Percentiles rank a stretch among this genome's conserved stretches.
Conservation (phyloP, 78 protist species). For the Cavenderia fasciculata region DNA sequence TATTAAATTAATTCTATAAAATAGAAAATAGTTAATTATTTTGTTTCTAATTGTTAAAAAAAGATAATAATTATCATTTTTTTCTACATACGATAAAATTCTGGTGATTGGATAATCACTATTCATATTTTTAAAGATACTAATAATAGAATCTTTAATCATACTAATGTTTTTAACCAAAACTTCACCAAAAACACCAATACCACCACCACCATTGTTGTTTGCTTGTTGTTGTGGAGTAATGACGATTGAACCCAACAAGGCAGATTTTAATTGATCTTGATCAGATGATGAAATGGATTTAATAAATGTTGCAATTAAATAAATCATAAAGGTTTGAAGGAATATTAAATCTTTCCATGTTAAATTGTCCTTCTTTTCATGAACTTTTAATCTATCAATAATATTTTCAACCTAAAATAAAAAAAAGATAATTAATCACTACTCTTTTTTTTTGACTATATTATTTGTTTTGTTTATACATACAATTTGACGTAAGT, state of each 20-base stretch:
- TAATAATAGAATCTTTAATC: neutral
- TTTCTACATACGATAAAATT: slow-evolving; percentile 1
- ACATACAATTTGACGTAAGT: neutral
- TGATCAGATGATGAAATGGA: neutral
- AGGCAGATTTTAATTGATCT: neutral
- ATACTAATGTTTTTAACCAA: neutral
- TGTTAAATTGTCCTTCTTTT: slow-evolving; percentile 9
- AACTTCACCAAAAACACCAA: no score
- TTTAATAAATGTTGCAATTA: neutral
- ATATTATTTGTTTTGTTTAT: neutral
- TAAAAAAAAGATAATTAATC: no score
- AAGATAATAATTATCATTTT: neutral
- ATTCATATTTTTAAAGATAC: neutral
- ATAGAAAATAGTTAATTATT: no score
- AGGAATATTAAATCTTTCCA: slow-evolving; percentile 28
- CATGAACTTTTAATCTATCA: neutral
- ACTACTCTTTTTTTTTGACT: neutral
- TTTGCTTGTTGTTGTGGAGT: no score
- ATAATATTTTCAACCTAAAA: neutral
- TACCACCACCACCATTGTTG: no score
- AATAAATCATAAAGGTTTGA: neutral
- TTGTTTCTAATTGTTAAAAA: no score
- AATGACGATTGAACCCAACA: no score
- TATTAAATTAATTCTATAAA: neutral
- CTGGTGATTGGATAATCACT: slow-evolving; percentile 51